phyloP scores from a whole-genome alignment of 495 filamentous ascomycete genomes.

The Copromyces sp. region DNA sequence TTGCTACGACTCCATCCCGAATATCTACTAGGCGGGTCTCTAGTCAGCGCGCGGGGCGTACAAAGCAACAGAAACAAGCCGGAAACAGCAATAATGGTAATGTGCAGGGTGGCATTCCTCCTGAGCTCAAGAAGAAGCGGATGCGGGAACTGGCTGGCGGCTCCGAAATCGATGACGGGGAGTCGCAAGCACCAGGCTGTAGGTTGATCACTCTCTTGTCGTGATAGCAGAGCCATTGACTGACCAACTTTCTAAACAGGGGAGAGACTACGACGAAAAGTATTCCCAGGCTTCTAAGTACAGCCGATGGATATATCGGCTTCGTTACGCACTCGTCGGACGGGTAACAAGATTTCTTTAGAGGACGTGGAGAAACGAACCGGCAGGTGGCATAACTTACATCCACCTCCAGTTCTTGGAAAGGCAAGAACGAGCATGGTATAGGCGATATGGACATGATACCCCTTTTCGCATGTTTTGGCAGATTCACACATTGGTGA shows the following conservation, averaged over 20 bases:
- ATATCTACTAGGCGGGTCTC: neutral
- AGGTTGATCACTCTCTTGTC: constrained; percentile 1
- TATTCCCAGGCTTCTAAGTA: constrained; percentile 19
- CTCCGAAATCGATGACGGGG: constrained; percentile 13
- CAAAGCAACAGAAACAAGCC: constrained; percentile 1
- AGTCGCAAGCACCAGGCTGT: constrained; percentile 10
- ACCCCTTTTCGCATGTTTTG: neutral
- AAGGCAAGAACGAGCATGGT: neutral
- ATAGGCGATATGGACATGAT: neutral
- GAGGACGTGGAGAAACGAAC: neutral
- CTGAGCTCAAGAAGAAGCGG: constrained; percentile 12
- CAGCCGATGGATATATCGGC: neutral
- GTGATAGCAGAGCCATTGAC: neutral
- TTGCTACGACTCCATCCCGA: neutral
- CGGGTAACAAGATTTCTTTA: neutral
- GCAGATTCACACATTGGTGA: neutral
- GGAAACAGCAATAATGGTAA: neutral
- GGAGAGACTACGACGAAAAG: constrained; percentile 11
- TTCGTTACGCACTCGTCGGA: neutral
- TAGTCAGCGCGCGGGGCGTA: neutral
- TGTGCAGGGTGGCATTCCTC: neutral
- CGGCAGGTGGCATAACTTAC: neutral
- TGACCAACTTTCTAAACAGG: constrained; percentile 2
- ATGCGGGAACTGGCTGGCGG: constrained; percentile 24
- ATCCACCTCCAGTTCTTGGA: neutral